These are phyloP conservation scores for Adansonia gregorii DNA, from an alignment of 441 rosid genomes.

Conservation along the genomic window DNA sequence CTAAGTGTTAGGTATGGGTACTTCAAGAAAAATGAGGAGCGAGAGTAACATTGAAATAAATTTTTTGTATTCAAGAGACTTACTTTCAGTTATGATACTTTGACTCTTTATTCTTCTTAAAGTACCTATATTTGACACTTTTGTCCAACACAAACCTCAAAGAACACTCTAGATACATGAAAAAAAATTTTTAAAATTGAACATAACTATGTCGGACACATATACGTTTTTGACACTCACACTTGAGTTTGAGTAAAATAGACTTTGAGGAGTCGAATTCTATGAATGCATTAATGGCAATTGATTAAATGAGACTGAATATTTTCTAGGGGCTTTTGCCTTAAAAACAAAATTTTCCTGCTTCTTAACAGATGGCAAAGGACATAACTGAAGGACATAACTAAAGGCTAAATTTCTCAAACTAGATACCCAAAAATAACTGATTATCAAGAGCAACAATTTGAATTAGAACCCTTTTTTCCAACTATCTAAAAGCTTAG, in stretches of 20 bases:
- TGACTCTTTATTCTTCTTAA: no score
- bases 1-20: not conserved
- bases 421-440: not conserved
- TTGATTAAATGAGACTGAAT: not conserved
- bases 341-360: not conserved
- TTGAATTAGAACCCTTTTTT: not conserved
- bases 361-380: constrained; percentile 4
- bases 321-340: not conserved
- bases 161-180: no score
- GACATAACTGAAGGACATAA: not conserved
- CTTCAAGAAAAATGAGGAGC: not conserved
- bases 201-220: no score
- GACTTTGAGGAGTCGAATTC: not conserved
- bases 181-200: no score
- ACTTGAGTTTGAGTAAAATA: no score
- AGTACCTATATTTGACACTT: no score
- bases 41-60: not conserved
- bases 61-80: no score
- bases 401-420: not conserved
- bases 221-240: no score
- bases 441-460: constrained; percentile 5
- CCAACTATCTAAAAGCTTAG: constrained; percentile 6
- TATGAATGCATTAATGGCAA: not conserved
- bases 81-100: no score
- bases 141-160: no score